Evolutionary conservation across 495 filamentous ascomycete species (phyloP).

Genomic region (Aspergillus heteromorphus): DNA sequence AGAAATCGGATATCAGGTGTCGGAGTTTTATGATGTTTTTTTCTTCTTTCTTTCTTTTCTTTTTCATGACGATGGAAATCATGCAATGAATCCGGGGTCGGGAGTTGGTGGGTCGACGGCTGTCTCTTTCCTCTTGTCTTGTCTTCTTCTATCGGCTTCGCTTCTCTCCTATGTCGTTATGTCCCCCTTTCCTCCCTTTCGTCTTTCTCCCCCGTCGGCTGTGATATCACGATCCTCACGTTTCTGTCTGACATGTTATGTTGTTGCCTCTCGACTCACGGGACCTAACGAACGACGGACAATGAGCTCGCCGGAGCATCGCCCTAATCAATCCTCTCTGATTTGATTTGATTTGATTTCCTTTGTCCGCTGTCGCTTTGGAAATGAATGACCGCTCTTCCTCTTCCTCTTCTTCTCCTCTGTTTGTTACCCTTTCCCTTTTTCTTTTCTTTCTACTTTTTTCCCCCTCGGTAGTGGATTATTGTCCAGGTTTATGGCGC

Average conservation of each 20-base stretch:
- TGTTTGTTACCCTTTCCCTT: neutral
- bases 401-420: conserved; percentile 5
- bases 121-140: neutral
- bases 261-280: neutral
- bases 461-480: conserved; percentile 3
- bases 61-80: conserved; percentile 8
- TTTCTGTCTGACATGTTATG: conserved; percentile 1
- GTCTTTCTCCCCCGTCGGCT: neutral
- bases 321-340: neutral
- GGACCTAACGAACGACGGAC: neutral
- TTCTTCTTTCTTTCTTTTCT: conserved; percentile 6
- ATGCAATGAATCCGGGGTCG: conserved; percentile 1
- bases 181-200: neutral
- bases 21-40: conserved; percentile 9
- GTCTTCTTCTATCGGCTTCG: neutral
- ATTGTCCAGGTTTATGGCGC: conserved; percentile 15
- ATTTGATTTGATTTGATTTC: neutral
- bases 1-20: conserved; percentile 11
- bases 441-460: neutral
- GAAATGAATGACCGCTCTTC: neutral
- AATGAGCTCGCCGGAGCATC: conserved; percentile 1
- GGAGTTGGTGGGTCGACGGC: conserved; percentile 7
- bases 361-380: conserved; percentile 5
- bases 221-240: conserved; percentile 1
- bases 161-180: conserved; percentile 2